phyloP scores from a whole-genome alignment of 2,329 filamentous ascomycete genomes.

The Colletotrichum sp. region DNA sequence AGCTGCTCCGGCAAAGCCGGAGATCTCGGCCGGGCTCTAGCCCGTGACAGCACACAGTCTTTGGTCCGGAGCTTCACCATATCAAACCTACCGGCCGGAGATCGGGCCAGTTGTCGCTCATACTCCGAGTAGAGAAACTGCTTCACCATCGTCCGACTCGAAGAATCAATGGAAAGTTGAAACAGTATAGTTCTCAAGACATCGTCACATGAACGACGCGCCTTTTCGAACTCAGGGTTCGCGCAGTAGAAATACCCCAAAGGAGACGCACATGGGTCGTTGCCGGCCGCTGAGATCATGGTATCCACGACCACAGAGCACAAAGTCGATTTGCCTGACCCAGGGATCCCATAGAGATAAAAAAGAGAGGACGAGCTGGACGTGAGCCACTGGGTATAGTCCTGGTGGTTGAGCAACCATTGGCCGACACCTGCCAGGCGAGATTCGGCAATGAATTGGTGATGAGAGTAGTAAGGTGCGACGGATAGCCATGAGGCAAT shows the following conservation, averaged over 20 bases:
- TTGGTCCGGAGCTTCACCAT: neutral
- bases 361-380: neutral
- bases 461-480: neutral
- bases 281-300: neutral
- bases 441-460: neutral
- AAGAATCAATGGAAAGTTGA: neutral
- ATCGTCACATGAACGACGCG: neutral
- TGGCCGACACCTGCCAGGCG: neutral
- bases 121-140: neutral
- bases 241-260: neutral
- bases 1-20: no score
- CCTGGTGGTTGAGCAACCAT: neutral
- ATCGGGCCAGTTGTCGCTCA: neutral
- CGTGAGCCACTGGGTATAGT: accelerated
- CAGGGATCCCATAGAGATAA: neutral
- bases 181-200: neutral
- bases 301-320: neutral
- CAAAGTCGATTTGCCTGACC: neutral
- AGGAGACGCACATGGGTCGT: neutral
- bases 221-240: neutral
- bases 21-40: no score
- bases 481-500: neutral
- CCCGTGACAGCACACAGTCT: no score
- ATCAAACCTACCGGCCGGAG: neutral
- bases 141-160: neutral